These are phyloP conservation scores for Ophiocordyceps unilateralis DNA, from an alignment of 2,329 filamentous ascomycete genomes.

Conservation along the genomic window DNA sequence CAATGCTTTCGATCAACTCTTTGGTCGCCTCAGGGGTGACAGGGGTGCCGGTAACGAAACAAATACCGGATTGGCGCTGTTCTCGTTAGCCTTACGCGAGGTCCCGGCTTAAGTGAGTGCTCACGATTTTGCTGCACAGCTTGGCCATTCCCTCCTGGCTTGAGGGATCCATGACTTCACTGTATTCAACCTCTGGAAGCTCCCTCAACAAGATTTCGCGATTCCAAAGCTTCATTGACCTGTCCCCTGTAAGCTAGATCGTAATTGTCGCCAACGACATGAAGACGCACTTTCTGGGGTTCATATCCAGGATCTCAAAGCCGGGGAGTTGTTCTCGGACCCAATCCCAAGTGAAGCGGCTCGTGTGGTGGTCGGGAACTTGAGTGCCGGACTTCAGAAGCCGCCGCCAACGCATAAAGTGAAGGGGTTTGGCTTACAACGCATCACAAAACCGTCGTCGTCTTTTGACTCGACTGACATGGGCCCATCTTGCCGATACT, in stretches of 20 bases:
- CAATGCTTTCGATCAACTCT: slow-evolving; percentile 59
- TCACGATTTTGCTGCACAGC: slow-evolving; percentile 49
- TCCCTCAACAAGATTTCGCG: slow-evolving; percentile 15
- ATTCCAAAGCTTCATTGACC: slow-evolving; percentile 9
- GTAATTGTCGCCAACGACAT: background rate
- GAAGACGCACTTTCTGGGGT: background rate
- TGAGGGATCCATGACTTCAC: slow-evolving; percentile 36
- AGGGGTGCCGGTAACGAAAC: slow-evolving; percentile 56
- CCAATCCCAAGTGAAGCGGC: slow-evolving; percentile 46
- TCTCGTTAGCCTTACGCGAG: slow-evolving; percentile 3
- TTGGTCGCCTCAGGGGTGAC: slow-evolving; percentile 52
- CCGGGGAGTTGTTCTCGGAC: slow-evolving; percentile 6
- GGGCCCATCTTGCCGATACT: background rate
- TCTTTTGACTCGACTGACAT: too few species aligned
- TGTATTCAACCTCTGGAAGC: slow-evolving; percentile 43
- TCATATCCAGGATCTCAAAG: background rate
- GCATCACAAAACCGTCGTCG: background rate
- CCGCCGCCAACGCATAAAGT: too few species aligned
- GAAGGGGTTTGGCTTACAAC: background rate
- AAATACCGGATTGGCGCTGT: slow-evolving; percentile 56
- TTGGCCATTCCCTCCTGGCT: slow-evolving; percentile 34
- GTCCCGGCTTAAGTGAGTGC: slow-evolving; percentile 5
- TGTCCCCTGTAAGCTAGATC: background rate
- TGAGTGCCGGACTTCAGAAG: background rate
- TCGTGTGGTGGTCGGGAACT: slow-evolving; percentile 44